Conservation (phyloP, 192 early-diverging fungal genomes). For the Linnemannia schmuckeri region DNA sequence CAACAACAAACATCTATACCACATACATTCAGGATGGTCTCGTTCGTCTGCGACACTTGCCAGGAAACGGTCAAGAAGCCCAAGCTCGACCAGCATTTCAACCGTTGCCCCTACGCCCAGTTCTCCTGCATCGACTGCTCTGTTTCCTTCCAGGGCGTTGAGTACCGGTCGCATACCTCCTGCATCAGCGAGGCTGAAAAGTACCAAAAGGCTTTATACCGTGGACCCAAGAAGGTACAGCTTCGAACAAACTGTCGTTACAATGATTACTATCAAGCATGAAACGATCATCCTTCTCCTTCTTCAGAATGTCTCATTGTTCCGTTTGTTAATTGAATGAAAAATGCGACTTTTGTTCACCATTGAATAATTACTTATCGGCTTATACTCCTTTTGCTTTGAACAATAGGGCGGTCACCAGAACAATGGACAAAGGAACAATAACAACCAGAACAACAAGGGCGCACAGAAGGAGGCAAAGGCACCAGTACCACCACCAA, state of each 20-base stretch:
- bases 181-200: slow-evolving; percentile 97
- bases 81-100: slow-evolving; percentile 87
- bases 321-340: not conserved
- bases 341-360: not conserved
- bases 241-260: not conserved
- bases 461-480: not conserved
- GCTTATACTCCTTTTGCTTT: not conserved
- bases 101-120: slow-evolving; percentile 86
- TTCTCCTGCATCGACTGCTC: slow-evolving; percentile 95
- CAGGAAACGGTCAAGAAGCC: slow-evolving; percentile 94
- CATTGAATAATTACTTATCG: not conserved
- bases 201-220: slow-evolving; percentile 88
- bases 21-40: slow-evolving; percentile 57
- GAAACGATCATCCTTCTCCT: not conserved
- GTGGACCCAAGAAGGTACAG: slow-evolving; percentile 76
- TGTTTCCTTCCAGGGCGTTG: slow-evolving; percentile 81
- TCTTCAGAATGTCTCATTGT: not conserved
- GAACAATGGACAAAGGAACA: slow-evolving; percentile 54
- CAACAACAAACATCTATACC: not conserved
- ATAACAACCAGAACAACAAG: slow-evolving; percentile 33
- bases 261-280: not conserved
- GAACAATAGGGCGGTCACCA: slow-evolving; percentile 38
- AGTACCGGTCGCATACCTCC: slow-evolving; percentile 85
- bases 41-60: slow-evolving; percentile 80
- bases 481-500: not conserved